Base-by-base conservation (phyloP, 805 yeast genomes). In the Yarrowia keelungensis region DNA sequence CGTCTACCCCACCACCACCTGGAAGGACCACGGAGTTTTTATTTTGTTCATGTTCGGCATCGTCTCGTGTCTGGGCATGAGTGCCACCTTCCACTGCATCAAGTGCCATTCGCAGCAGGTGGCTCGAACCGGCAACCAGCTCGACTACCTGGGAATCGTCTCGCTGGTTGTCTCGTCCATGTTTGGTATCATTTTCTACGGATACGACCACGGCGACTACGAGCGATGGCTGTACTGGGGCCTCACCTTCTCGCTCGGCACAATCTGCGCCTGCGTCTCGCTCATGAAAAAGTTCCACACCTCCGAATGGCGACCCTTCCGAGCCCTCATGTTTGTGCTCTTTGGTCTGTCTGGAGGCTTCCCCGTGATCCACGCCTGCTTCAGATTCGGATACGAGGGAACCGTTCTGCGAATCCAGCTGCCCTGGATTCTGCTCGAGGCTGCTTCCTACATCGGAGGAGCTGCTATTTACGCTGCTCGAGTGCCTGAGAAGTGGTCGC, bases 281-380 rank as follows among this genome's bases (percentile, higher is more conserved):
- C 78, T 91, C 70, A 82, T 85, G 68, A 87, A 88, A 5, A 82
- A 81, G 70, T 92, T 93, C 75, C 81, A 91, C n/a, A 78, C 88
- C 5, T 84, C 89, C 5, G 83, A 81, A 39, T 92, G 91, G 87
- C 83, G 97, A 45, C 87, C 93, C 1, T 84, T 85, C 69, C 81
- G 98, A 67, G 94, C 97, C 0, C 71, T 83, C 0, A 86, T 92
- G 86, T 92, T 92, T 78, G 88, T 92, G 9, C 73, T 84, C 2
- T 92, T 93, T 79, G 97, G 97, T 0, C 80, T 91, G 22, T 86
- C 92, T 0, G 94, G 95, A 0, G 81, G 85, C 0, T 77, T 91
- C 5, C 97, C 97, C 0, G 82, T 92, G 0, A 66, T 85, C 0
- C 81, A 80, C 12, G 92, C 93, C 0, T 70, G 83, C 2, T 69